phyloP scores from a whole-genome alignment of 257 asterid genomes.

The Agastache rugosa region DNA sequence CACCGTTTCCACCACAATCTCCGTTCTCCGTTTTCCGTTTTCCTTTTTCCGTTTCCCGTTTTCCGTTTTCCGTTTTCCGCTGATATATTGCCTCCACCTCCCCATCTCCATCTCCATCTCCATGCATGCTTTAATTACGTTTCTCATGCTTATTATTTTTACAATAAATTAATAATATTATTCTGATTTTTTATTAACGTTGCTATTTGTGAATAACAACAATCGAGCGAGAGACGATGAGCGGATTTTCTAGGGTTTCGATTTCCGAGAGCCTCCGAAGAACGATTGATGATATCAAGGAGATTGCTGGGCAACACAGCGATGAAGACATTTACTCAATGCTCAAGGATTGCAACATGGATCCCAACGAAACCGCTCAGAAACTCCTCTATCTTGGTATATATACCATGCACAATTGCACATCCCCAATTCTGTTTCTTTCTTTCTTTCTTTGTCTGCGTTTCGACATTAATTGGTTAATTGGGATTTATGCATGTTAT shows the following conservation, averaged over 20 bases:
- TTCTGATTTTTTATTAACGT: not conserved
- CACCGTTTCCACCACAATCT: not conserved
- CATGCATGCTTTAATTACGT: not conserved
- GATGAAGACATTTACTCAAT: slow-evolving; percentile 61
- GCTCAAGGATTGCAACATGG: slow-evolving; percentile 73
- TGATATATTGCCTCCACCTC: no score
- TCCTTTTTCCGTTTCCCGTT: not conserved
- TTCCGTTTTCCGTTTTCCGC: not conserved
- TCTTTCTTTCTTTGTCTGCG: no score
- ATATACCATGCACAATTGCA: not conserved
- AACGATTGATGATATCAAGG: slow-evolving; percentile 58
- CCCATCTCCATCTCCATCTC: not conserved
- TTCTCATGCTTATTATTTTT: not conserved
- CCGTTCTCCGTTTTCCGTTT: not conserved
- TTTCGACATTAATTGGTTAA: not conserved
- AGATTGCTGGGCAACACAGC: slow-evolving; percentile 58
- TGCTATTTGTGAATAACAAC: not conserved
- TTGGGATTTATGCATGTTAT: not conserved
- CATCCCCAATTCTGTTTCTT: not conserved
- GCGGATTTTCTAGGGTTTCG: slow-evolving; percentile 42
- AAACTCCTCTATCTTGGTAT: slow-evolving; percentile 61
- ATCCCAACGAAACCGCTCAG: slow-evolving; percentile 67
- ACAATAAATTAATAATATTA: not conserved
- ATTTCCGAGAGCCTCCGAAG: slow-evolving; percentile 45
- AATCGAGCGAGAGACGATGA: slow-evolving; percentile 28